phyloP scores from a whole-genome alignment of 2,329 filamentous ascomycete species.

The Microdochium trichocladiopsis region DNA sequence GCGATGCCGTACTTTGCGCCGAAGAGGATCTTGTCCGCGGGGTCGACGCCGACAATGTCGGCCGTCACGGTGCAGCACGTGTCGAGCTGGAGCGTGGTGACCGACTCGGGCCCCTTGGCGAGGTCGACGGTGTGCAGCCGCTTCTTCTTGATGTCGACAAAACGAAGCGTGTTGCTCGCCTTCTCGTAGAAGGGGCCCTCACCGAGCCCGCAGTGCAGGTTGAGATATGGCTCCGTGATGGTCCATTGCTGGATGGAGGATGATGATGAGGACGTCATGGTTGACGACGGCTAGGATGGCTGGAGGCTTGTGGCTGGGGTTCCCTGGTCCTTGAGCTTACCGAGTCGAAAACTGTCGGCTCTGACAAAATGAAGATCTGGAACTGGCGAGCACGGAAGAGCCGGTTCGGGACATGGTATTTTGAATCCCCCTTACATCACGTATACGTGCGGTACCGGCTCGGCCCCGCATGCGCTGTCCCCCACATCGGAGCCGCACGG shows the following conservation, averaged over 20 bases:
- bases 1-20: constrained; percentile 79
- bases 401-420: too few relatives aligned
- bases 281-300: not conserved
- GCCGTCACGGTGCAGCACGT: constrained; percentile 61
- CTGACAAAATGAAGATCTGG: too few relatives aligned
- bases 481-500: too few relatives aligned
- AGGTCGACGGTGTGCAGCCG: constrained; percentile 68
- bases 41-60: constrained; percentile 63
- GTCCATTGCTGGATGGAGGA: constrained; percentile 38
- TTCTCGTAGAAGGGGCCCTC: constrained; percentile 72
- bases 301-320: constrained; percentile 1
- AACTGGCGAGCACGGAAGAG: too few relatives aligned
- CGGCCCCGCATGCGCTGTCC: too few relatives aligned
- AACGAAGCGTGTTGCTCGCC: constrained; percentile 58
- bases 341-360: too few relatives aligned
- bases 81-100: constrained; percentile 53
- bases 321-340: too few relatives aligned
- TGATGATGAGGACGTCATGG: constrained; percentile 20
- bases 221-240: constrained; percentile 48
- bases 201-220: constrained; percentile 58
- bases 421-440: too few relatives aligned
- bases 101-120: constrained; percentile 50
- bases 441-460: too few relatives aligned
- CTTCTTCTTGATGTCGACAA: constrained; percentile 77
- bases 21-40: constrained; percentile 60